Evolutionary conservation across 768 basidiomycete genomes (phyloP).

Genomic region (Boletus subcaerulescens): DNA sequence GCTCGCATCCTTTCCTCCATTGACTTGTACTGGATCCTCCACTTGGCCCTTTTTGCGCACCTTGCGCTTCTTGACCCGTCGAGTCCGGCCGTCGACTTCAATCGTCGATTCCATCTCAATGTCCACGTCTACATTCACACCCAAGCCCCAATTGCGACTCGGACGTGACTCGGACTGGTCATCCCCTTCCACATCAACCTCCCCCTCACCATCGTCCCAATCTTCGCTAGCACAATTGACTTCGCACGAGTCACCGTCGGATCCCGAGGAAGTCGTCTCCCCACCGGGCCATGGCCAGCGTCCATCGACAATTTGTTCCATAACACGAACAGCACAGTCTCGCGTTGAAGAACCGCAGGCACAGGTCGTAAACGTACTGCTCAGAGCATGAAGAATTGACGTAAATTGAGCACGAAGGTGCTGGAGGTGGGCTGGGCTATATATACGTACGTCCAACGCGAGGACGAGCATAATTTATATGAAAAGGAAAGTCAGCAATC

Average conservation of each 20-base stretch:
- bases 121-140: constrained; percentile 26
- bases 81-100: constrained; percentile 2
- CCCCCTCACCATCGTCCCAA: constrained; percentile 13
- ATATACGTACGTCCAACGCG: background rate
- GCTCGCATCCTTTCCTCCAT: background rate
- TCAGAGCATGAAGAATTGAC: constrained; percentile 65
- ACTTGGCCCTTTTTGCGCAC: constrained; percentile 14
- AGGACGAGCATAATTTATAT: too few relatives aligned
- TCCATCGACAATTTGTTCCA: constrained; percentile 60
- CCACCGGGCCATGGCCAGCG: constrained; percentile 31
- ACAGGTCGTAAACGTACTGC: constrained; percentile 70
- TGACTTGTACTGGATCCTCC: constrained; percentile 30
- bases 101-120: constrained; percentile 16
- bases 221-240: constrained; percentile 12
- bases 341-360: constrained; percentile 63
- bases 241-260: constrained; percentile 19
- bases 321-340: constrained; percentile 62
- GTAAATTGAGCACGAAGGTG: constrained; percentile 65
- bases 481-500: constrained; percentile 8
- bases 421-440: constrained; percentile 45
- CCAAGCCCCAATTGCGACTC: constrained; percentile 17
- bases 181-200: constrained; percentile 28
- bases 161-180: background rate
- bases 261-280: constrained; percentile 24
- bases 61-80: constrained; percentile 20